A percentile compares a stretch with the other conserved stretches of the same genome.
phyloP scores from a whole-genome alignment of 495 filamentous ascomycete genomes.

The Podospora bellae-mahoneyi region DNA sequence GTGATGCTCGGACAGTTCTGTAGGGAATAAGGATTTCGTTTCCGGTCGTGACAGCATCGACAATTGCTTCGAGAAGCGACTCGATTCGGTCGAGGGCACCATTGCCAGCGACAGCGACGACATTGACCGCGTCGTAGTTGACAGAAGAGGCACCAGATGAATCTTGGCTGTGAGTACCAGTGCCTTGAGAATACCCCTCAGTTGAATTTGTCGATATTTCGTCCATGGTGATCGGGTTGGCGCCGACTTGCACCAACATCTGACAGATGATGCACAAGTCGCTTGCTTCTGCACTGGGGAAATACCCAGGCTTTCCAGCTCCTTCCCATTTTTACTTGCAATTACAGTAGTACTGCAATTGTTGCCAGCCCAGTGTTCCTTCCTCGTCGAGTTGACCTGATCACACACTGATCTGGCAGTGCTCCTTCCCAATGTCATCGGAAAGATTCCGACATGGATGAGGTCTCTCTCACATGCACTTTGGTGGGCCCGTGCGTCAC shows the following conservation, averaged over 20 bases:
- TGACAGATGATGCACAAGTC: not conserved
- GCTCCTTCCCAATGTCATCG: not conserved
- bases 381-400: not conserved
- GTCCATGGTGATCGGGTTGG: not conserved
- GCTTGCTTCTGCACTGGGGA: not conserved
- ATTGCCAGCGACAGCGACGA: slow-evolving; percentile 14
- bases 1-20: slow-evolving; percentile 8
- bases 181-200: not conserved
- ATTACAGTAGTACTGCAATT: not conserved
- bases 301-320: not conserved
- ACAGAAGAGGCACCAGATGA: not conserved
- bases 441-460: not conserved
- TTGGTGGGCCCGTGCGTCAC: not conserved
- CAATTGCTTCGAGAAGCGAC: slow-evolving; percentile 48
- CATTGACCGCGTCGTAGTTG: not conserved
- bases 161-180: not conserved
- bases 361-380: not conserved
- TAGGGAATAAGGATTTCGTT: slow-evolving; percentile 47
- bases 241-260: not conserved
- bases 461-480: not conserved
- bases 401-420: not conserved
- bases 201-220: not conserved
- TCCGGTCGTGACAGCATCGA: slow-evolving; percentile 45
- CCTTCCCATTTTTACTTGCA: not conserved
- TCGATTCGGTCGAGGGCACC: slow-evolving; percentile 51